phyloP scores from a whole-genome alignment of 495 filamentous ascomycete species.

The Usnea hakonensis region DNA sequence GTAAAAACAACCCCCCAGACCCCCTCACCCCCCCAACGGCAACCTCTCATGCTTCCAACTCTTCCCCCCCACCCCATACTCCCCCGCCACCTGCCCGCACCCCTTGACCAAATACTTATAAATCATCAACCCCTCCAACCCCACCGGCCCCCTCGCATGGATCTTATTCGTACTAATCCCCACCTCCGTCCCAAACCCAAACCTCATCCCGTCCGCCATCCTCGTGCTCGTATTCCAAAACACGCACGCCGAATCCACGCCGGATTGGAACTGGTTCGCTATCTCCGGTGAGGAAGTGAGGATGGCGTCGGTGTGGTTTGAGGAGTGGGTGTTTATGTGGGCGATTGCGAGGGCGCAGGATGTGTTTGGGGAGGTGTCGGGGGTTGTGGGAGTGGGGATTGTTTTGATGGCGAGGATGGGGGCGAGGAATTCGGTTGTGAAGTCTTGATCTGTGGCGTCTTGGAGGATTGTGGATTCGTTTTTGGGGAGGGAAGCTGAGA shows the following conservation, averaged over 20 bases:
- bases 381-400: slow-evolving; percentile 45
- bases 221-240: slow-evolving; percentile 96
- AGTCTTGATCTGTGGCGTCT: slow-evolving; percentile 62
- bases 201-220: slow-evolving; percentile 94
- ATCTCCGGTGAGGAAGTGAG: slow-evolving; percentile 56
- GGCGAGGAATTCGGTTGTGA: slow-evolving; percentile 80
- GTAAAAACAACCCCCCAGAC: too few species aligned
- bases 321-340: slow-evolving; percentile 88
- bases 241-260: slow-evolving; percentile 82
- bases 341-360: slow-evolving; percentile 59
- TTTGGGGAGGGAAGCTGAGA: slow-evolving; percentile 36
- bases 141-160: slow-evolving; percentile 86
- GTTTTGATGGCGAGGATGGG: slow-evolving; percentile 79
- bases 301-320: slow-evolving; percentile 92
- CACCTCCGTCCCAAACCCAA: slow-evolving; percentile 95
- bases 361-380: slow-evolving; percentile 23
- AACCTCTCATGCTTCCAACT: slow-evolving; percentile 62
- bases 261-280: slow-evolving; percentile 72
- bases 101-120: slow-evolving; percentile 90
- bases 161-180: slow-evolving; percentile 99
- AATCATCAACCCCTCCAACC: slow-evolving; percentile 88
- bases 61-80: slow-evolving; percentile 64
- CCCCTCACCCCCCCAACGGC: slow-evolving; percentile 20
- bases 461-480: slow-evolving; percentile 44
- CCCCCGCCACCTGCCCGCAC: slow-evolving; percentile 63